Evolutionary conservation across 1,284 basidiomycete species (phyloP), one percentile per base, ranked within the genome.

Genomic region (Cystobasidiaceae sp.): DNA sequence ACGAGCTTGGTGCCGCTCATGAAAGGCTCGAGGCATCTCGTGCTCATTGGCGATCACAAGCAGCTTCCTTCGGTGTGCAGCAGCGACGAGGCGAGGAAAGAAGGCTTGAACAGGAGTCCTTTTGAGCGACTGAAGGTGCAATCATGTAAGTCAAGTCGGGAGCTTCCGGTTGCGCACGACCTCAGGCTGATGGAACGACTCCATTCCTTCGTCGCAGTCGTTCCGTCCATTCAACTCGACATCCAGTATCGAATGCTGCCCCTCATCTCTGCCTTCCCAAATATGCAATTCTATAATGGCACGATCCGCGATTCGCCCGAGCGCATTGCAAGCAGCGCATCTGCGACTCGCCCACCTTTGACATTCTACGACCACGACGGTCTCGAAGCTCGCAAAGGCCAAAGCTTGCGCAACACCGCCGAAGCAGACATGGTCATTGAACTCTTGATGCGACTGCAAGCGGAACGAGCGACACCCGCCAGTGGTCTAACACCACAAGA

Each of bases 201-300:
- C 27, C 21, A n/a, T 11, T 54, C 72, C 50, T 62, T 46, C 1
- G 27, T 25, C 52, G 71, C 70, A 77, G 75, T 72, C 41, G 83
- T 90, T 13, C 89, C 90, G 3, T 86, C 86, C 2, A 83, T 90
- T 70, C 93, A 94, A 88, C 84, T 97, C 66, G 86, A 94, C 73
- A 83, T 85, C 25, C 93, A 97, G 77, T 94, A 96, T 74, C 86
- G 93, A 45, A 96, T 97, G 93, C 91, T 94, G 73, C 93, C 93
- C 3, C 79, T 80, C 39, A 90, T 97, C 69, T 89, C 91, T 2
- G 81, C 81, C 21, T 97, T 96, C 78, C 89, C 93, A 8, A 87
- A 88, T 50, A 75, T 79, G 48, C 86, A 89, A 63, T 97, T 96
- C 75, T 97, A 97, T 79, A 80, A 85, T 58, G 79, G 80, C 39